Percentiles rank a stretch among this genome's conserved stretches.
Conservation (phyloP, 352 stramenopile species). For the Phytophthora sansomeana region DNA sequence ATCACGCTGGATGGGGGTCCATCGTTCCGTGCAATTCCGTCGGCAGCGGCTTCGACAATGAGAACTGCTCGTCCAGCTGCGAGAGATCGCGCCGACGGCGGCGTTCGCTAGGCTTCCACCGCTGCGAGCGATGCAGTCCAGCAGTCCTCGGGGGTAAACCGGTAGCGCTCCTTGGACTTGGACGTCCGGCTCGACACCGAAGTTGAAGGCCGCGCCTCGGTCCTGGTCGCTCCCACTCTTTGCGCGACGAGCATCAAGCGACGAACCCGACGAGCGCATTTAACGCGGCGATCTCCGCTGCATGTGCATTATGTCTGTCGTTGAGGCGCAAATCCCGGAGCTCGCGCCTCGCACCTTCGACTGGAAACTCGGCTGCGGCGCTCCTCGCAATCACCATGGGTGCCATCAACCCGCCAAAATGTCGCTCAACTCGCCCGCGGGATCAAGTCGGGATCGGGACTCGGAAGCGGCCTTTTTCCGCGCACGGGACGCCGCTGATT, state of each 20-base stretch:
- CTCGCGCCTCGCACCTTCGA: background rate
- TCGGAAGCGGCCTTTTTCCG: constrained; percentile 14
- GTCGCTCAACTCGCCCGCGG: too few species aligned
- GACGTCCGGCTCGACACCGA: too few species aligned
- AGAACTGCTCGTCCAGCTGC: too few species aligned
- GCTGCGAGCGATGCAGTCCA: too few species aligned
- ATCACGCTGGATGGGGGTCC: constrained; percentile 2
- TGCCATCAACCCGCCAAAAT: background rate
- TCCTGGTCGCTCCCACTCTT: too few species aligned
- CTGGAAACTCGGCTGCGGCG: constrained; percentile 30
- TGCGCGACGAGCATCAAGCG: too few species aligned
- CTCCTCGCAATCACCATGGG: constrained; percentile 17
- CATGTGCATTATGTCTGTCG: background rate
- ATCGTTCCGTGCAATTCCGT: background rate
- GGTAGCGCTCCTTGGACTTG: too few species aligned
- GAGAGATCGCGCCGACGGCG: too few species aligned
- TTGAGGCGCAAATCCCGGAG: constrained; percentile 1
- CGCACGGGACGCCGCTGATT: constrained; percentile 16
- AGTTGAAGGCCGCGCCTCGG: too few species aligned
- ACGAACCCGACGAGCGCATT: background rate
- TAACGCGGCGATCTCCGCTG: constrained; percentile 1
- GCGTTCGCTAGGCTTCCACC: too few species aligned
- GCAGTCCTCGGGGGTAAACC: too few species aligned
- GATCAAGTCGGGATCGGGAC: constrained; percentile 18
- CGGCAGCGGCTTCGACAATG: background rate